Evolutionary conservation across 2,329 filamentous ascomycete genomes (phyloP).

Genomic region (Fusarium praegraminearum): DNA sequence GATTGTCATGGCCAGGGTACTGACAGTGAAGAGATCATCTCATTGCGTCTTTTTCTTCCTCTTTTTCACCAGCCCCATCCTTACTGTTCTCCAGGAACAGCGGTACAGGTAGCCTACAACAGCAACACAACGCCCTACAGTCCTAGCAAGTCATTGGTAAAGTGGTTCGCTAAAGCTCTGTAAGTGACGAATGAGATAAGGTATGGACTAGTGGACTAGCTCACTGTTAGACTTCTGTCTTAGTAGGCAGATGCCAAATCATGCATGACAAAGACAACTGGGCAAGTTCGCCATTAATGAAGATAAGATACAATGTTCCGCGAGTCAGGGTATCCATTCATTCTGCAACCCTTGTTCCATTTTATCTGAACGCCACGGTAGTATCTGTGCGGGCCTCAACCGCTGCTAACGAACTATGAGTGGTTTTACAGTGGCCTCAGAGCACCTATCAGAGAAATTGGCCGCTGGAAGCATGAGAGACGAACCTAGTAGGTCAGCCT

Average conservation of each 20-base stretch:
- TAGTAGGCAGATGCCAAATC: neutral
- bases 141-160: fast-evolving
- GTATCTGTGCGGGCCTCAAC: neutral
- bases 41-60: neutral
- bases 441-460: too few relatives aligned
- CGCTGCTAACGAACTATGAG: neutral
- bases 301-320: neutral
- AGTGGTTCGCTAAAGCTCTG: fast-evolving
- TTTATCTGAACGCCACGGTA: neutral
- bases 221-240: neutral
- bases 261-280: neutral
- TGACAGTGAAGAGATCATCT: neutral
- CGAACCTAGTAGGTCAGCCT: too few relatives aligned
- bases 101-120: neutral
- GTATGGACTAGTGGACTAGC: neutral
- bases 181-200: neutral
- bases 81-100: neutral
- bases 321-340: neutral
- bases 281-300: neutral
- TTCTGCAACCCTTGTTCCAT: neutral
- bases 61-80: neutral
- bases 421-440: too few relatives aligned
- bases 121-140: neutral
- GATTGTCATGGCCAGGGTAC: neutral
- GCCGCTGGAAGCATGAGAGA: too few relatives aligned